phyloP scores from a whole-genome alignment of 1,284 basidiomycete species.

The Ceratobasidium sp. region DNA sequence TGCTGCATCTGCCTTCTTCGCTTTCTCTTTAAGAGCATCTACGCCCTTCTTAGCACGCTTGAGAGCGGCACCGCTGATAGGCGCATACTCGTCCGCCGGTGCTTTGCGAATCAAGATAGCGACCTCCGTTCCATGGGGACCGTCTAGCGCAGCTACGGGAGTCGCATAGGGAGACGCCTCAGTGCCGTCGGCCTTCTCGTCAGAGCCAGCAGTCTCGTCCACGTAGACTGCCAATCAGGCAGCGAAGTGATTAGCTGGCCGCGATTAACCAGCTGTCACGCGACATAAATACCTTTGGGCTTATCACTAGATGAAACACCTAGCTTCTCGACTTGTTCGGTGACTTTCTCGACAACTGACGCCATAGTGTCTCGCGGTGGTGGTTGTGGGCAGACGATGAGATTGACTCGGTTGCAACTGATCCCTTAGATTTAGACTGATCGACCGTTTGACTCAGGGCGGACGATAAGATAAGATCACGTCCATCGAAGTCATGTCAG shows the following conservation, averaged over 20 bases:
- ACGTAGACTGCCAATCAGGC: constrained; percentile 69
- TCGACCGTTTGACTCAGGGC: constrained; percentile 10
- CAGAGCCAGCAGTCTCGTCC: constrained; percentile 85
- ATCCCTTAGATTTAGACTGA: constrained; percentile 18
- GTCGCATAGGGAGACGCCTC: constrained; percentile 83
- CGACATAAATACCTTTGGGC: constrained; percentile 32
- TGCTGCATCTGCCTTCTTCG: constrained; percentile 85
- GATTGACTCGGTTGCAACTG: constrained; percentile 34
- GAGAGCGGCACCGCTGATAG: constrained; percentile 85
- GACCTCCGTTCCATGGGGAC: constrained; percentile 65
- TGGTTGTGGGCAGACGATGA: constrained; percentile 24
- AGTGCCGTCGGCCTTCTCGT: constrained; percentile 80
- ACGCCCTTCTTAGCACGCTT: constrained; percentile 97
- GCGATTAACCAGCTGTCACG: not conserved
- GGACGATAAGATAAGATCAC: constrained; percentile 37
- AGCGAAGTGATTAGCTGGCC: constrained; percentile 35
- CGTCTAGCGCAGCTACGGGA: constrained; percentile 83
- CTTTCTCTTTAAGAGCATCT: constrained; percentile 91
- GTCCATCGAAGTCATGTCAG: not conserved
- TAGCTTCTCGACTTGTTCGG: constrained; percentile 42
- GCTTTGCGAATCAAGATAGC: constrained; percentile 79
- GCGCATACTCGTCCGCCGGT: constrained; percentile 74
- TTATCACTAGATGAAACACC: constrained; percentile 36
- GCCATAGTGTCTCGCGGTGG: constrained; percentile 28
- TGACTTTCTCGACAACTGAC: constrained; percentile 46